phyloP scores from a whole-genome alignment of 2,329 filamentous ascomycete genomes.

The Juglanconis sp. region DNA sequence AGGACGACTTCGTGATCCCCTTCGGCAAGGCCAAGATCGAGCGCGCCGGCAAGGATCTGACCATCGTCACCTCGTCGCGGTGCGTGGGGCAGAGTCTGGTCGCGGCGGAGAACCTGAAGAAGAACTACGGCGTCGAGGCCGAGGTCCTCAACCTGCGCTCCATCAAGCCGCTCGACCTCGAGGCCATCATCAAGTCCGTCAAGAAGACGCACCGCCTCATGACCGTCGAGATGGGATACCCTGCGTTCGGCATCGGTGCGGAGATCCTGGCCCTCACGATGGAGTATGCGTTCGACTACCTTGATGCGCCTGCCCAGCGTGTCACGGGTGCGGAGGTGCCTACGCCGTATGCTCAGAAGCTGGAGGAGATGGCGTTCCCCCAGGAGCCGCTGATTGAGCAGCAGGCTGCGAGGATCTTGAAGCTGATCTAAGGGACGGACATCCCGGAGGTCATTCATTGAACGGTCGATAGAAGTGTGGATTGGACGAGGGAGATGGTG shows the following conservation, averaged over 20 bases:
- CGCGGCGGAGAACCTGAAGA: constrained; percentile 87
- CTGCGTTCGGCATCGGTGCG: constrained; percentile 85
- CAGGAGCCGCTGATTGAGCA: constrained; percentile 82
- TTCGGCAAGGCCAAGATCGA: constrained; percentile 99
- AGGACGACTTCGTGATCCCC: constrained; percentile 92
- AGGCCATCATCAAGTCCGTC: constrained; percentile 91
- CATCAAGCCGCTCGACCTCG: constrained; percentile 92
- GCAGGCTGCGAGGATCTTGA: constrained; percentile 85
- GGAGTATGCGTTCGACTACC: constrained; percentile 98
- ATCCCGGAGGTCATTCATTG: neutral
- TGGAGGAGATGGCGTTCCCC: constrained; percentile 96
- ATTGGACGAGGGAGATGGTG: neutral
- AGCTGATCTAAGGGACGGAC: constrained; percentile 41
- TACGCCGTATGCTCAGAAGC: constrained; percentile 87
- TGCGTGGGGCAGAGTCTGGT: constrained; percentile 89
- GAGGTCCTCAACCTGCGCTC: constrained; percentile 99
- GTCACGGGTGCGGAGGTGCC: constrained; percentile 97
- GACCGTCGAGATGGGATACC: constrained; percentile 92
- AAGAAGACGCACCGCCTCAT: constrained; percentile 97
- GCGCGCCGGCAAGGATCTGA: constrained; percentile 91
- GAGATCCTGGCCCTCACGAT: constrained; percentile 93
- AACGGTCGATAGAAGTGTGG: neutral
- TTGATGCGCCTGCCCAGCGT: constrained; percentile 88
- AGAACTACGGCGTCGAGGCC: constrained; percentile 91
- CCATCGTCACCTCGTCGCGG: constrained; percentile 90